Evolutionary conservation across 73 alveolate genomes (phyloP).

Genomic region (Tetrahymena malaccensis): DNA sequence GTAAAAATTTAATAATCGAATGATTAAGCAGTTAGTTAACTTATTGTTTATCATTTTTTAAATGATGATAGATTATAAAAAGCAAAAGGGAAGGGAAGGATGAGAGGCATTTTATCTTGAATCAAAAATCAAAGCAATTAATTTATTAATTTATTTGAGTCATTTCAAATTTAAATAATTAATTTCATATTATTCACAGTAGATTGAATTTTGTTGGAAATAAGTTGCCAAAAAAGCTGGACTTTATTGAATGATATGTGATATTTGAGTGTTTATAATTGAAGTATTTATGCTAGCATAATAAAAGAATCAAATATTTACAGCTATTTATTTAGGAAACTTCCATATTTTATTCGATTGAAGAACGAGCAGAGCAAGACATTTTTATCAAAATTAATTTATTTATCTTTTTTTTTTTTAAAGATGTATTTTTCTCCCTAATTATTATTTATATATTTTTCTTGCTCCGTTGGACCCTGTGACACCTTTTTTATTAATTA

Average conservation of each 20-base stretch:
- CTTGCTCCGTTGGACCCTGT: slow-evolving; percentile 2
- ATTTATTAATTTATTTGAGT: no score
- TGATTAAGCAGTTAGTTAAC: neutral
- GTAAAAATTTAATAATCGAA: neutral
- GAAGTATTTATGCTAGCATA: neutral
- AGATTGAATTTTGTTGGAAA: neutral
- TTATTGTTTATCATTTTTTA: no score
- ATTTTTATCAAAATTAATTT: neutral
- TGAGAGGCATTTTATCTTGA: neutral
- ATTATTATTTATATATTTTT: neutral
- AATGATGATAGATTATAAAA: no score
- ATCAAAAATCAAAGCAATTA: neutral
- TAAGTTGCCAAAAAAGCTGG: neutral
- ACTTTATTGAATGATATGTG: neutral
- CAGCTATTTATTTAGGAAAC: neutral
- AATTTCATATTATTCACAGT: neutral
- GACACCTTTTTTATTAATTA: neutral
- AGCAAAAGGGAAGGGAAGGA: neutral
- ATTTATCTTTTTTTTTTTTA: neutral
- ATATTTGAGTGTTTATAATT: neutral
- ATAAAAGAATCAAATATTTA: neutral
- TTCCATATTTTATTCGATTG: neutral
- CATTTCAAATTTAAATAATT: neutral
- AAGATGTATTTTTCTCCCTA: neutral
- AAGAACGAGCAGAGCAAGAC: neutral